Evolutionary conservation across 441 rosid species (phyloP).

Genomic region (Dalechampia spathulata): DNA sequence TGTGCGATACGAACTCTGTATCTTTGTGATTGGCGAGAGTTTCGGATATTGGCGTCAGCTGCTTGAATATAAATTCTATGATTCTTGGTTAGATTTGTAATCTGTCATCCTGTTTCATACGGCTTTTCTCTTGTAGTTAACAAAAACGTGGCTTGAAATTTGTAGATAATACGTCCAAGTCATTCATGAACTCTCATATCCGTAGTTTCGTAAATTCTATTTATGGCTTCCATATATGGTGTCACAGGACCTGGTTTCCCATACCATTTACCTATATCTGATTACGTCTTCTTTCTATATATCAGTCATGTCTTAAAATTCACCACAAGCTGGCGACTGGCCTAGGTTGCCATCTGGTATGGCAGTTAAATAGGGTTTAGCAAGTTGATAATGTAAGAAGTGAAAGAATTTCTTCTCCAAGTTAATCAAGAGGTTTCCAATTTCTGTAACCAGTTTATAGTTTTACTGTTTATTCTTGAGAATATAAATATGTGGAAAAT

Average conservation of each 20-base stretch:
- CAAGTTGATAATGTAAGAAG: too few species aligned
- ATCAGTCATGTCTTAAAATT: too few species aligned
- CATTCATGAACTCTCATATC: slow-evolving; percentile 5
- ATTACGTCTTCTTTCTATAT: too few species aligned
- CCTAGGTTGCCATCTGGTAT: too few species aligned
- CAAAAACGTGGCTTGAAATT: slow-evolving; percentile 17
- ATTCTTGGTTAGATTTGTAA: slow-evolving; percentile 27
- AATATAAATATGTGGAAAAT: too few species aligned
- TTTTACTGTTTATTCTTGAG: too few species aligned
- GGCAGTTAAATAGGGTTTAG: too few species aligned
- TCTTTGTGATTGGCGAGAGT: slow-evolving; percentile 33
- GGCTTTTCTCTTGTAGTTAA: slow-evolving; percentile 14
- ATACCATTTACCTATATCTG: background rate
- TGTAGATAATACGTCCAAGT: slow-evolving; percentile 8
- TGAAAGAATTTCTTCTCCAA: too few species aligned
- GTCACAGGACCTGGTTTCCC: background rate
- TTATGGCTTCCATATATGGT: slow-evolving; percentile 14
- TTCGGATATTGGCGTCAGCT: slow-evolving; percentile 27
- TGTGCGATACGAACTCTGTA: slow-evolving; percentile 26
- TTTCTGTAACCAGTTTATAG: too few species aligned
- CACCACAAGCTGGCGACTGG: too few species aligned
- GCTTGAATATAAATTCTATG: slow-evolving; percentile 27
- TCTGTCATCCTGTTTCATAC: slow-evolving; percentile 23
- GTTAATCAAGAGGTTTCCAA: too few species aligned
- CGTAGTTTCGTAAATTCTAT: slow-evolving; percentile 20